Evolutionary conservation across 2,329 filamentous ascomycete genomes (phyloP).

Genomic region (Xylariaceae sp.): DNA sequence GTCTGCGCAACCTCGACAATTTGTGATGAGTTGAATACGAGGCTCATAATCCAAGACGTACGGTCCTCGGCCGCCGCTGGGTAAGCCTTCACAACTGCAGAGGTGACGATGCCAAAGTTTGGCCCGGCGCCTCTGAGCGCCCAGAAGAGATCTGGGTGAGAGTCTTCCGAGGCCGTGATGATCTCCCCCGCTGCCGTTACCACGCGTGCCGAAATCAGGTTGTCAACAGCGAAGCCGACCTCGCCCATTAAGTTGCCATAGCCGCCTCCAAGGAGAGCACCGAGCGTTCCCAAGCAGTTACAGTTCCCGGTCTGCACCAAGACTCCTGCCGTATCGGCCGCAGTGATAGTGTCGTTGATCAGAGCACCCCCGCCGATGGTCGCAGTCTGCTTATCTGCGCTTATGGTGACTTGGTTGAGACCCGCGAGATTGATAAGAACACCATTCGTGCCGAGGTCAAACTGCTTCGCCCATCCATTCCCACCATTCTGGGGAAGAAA

Average conservation of each 20-base stretch:
- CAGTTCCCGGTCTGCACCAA: conserved; percentile 11
- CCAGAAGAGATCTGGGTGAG: conserved; percentile 11
- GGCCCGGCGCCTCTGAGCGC: conserved; percentile 10
- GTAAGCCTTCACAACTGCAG: conserved; percentile 6
- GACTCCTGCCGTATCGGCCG: conserved; percentile 2
- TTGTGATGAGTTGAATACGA: conserved; percentile 7
- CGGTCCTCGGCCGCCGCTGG: conserved; percentile 1
- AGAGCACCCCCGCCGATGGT: conserved; percentile 9
- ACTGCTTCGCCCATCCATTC: conserved; percentile 10
- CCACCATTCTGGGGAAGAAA: conserved; percentile 11
- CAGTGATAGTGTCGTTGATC: conserved; percentile 4
- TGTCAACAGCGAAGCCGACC: conserved; percentile 10
- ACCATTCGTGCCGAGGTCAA: conserved; percentile 4
- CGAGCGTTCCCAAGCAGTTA: conserved; percentile 10
- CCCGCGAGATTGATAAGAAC: conserved; percentile 8
- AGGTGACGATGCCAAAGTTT: conserved; percentile 15
- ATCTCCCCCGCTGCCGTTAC: conserved; percentile 8
- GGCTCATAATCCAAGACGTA: conserved; percentile 7
- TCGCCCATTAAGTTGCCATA: conserved; percentile 6
- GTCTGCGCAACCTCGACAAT: conserved; percentile 8
- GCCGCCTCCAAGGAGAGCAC: conserved; percentile 11
- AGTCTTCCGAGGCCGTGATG: conserved; percentile 1
- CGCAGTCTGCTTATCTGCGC: conserved; percentile 4
- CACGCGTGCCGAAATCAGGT: conserved; percentile 8
- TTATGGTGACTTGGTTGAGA: conserved; percentile 9